Conservation (phyloP, 345 rosid genomes). For the Zanthoxylum bungeanum region DNA sequence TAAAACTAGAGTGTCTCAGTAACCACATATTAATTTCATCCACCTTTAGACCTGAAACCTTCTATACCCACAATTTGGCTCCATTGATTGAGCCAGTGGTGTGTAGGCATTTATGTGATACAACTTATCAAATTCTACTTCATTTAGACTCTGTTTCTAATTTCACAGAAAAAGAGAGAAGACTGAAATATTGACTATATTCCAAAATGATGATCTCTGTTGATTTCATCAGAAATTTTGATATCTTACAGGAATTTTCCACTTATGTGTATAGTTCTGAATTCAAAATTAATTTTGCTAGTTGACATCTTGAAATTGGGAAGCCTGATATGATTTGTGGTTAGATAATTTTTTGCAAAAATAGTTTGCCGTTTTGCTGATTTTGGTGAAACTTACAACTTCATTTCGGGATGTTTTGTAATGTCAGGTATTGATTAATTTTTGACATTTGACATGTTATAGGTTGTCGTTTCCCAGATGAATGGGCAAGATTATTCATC, state of each 20-base stretch:
- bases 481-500: constrained; percentile 84
- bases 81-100: not conserved
- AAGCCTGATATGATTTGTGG: not conserved
- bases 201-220: not conserved
- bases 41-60: too few relatives aligned
- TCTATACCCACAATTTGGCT: not conserved
- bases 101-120: not conserved
- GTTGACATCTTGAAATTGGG: too few relatives aligned
- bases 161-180: not conserved
- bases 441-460: constrained; percentile 10
- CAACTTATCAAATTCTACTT: not conserved
- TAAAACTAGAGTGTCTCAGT: too few relatives aligned
- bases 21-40: too few relatives aligned
- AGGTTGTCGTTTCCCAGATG: constrained; percentile 84
- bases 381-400: not conserved
- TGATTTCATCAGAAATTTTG: not conserved
- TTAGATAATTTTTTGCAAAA: not conserved
- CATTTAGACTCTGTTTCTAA: not conserved
- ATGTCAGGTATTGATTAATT: not conserved
- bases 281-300: too few relatives aligned
- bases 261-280: too few relatives aligned
- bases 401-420: not conserved
- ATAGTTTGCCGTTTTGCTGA: not conserved
- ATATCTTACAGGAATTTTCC: too few relatives aligned
- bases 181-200: not conserved